Percentiles rank a stretch among this genome's conserved stretches.
Evolutionary conservation across 2,329 filamentous ascomycete species (phyloP).

Genomic region (Cordyceps tenuipes): DNA sequence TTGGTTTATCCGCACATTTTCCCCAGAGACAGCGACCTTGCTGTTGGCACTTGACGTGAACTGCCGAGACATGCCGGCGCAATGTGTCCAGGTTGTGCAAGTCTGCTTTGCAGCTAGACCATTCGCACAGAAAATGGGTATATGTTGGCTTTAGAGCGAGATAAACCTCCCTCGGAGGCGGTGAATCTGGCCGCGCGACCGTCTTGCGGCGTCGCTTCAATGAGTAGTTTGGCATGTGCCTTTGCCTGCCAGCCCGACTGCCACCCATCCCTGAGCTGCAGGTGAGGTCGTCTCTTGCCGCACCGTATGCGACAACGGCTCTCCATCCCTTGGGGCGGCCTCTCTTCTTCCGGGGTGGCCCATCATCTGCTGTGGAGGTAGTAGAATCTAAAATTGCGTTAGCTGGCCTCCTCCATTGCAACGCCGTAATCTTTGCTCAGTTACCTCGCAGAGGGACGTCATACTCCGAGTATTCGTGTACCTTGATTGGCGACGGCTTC

Average conservation of each 20-base stretch:
- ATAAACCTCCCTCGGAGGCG: conserved; percentile 34
- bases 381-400: neutral
- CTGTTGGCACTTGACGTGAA: conserved; percentile 33
- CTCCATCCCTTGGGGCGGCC: conserved; percentile 42
- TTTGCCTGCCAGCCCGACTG: neutral
- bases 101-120: conserved; percentile 49
- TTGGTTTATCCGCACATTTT: conserved; percentile 19
- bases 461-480: conserved; percentile 1
- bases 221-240: conserved; percentile 14
- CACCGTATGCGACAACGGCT: conserved; percentile 23
- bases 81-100: conserved; percentile 55
- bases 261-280: neutral
- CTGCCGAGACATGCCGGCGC: conserved; percentile 40
- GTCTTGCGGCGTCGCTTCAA: conserved; percentile 31
- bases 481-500: conserved; percentile 1
- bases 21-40: conserved; percentile 24
- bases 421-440: neutral
- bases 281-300: conserved; percentile 14
- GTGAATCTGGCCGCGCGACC: conserved; percentile 32
- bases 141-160: conserved; percentile 34
- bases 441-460: neutral
- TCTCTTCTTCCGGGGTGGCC: conserved; percentile 10
- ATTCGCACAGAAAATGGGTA: conserved; percentile 50
- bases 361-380: neutral
- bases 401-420: neutral